Percentiles rank a stretch among this genome's conserved stretches.
Evolutionary conservation across 306 rosid species (phyloP).

Genomic region (Dryas drummondii): DNA sequence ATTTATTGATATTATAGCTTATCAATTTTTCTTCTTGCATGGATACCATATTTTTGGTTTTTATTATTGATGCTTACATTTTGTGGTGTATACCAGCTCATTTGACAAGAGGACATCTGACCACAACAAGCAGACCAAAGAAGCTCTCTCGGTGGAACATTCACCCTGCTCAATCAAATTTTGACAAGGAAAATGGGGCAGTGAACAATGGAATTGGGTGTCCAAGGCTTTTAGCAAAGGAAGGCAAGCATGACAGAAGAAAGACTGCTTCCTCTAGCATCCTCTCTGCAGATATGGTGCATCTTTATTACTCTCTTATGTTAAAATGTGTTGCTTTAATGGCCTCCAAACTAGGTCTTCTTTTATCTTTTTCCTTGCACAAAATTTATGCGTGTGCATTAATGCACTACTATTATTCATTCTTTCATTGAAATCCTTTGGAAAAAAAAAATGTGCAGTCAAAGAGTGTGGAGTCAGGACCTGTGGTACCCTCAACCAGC

Average conservation of each 20-base stretch:
- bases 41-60: background rate
- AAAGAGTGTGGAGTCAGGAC: constrained; percentile 48
- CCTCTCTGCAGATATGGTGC: constrained; percentile 53
- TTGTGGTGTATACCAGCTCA: constrained; percentile 25
- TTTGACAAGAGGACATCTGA: constrained; percentile 47
- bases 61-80: constrained; percentile 21
- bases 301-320: constrained; percentile 7
- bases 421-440: constrained; percentile 15
- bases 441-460: constrained; percentile 39
- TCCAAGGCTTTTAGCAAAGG: constrained; percentile 41
- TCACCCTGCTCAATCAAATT: constrained; percentile 42
- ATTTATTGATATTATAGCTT: background rate
- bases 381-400: background rate
- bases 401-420: background rate
- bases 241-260: constrained; percentile 57
- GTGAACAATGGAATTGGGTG: constrained; percentile 39
- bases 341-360: background rate
- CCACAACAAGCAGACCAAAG: constrained; percentile 47
- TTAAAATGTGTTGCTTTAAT: background rate
- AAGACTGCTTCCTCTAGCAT: constrained; percentile 37
- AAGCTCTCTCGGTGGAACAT: constrained; percentile 82
- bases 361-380: background rate
- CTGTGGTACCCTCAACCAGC: constrained; percentile 63
- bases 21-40: background rate
- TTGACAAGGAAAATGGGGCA: constrained; percentile 36